A percentile compares a stretch with the other conserved stretches of the same genome.
Conservation (phyloP, 2,329 filamentous ascomycete species). For the Paraconiothyrium sp. region DNA sequence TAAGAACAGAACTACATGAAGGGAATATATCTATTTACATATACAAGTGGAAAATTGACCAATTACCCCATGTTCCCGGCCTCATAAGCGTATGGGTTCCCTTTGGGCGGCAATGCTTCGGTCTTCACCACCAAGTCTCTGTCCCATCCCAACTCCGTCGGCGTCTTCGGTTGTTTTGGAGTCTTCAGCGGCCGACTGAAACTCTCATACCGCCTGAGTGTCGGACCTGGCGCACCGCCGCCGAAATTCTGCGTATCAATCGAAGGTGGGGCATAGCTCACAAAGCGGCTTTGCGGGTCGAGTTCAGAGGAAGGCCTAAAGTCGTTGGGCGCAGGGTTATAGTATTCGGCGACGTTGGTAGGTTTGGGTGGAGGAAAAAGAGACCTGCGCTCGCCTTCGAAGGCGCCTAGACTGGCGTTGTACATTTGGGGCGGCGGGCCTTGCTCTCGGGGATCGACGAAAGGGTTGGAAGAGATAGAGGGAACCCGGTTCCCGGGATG, state of each 20-base stretch:
- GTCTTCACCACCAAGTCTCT: neutral
- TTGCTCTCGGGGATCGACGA: slow-evolving; percentile 17
- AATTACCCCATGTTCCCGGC: neutral
- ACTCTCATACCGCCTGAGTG: slow-evolving; percentile 6
- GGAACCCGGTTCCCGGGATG: neutral
- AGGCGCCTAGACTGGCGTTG: slow-evolving; percentile 21
- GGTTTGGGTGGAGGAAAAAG: slow-evolving; percentile 3
- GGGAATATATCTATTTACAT: slow-evolving; percentile 1
- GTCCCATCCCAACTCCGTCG: neutral
- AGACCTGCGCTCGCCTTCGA: slow-evolving; percentile 10
- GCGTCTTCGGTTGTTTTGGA: neutral
- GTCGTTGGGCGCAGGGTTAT: neutral
- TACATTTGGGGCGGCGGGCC: slow-evolving; percentile 16
- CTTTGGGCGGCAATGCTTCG: neutral
- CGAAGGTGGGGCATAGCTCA: slow-evolving; percentile 4
- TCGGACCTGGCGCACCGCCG: neutral
- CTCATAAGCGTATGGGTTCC: slow-evolving; percentile 4
- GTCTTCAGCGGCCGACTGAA: slow-evolving; percentile 13
- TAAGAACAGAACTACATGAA: neutral
- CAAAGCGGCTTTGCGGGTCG: slow-evolving; percentile 9
- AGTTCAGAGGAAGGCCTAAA: slow-evolving; percentile 8
- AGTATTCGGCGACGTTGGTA: neutral
- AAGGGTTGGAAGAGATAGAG: slow-evolving; percentile 12
- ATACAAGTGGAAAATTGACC: neutral
- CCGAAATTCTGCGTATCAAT: neutral